Conservation (phyloP, 192 early-diverging fungal species). For the Dissophora ornata region DNA sequence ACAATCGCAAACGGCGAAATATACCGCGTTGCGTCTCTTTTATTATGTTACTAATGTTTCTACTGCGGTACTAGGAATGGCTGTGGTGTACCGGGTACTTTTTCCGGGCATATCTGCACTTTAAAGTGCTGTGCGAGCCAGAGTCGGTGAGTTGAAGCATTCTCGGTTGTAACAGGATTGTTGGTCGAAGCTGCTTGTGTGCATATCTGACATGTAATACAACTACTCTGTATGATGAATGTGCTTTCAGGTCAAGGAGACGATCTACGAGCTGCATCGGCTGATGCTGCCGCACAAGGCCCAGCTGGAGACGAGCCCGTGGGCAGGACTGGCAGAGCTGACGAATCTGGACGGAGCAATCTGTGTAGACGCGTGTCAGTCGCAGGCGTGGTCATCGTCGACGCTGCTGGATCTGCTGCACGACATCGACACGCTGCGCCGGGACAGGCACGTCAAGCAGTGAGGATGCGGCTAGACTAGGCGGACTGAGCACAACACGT, state of each 20-base stretch:
- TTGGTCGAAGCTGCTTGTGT: neutral
- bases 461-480: too few relatives aligned
- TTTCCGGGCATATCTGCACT: constrained; percentile 84
- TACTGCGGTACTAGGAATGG: constrained; percentile 98
- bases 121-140: constrained; percentile 55
- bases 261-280: constrained; percentile 73
- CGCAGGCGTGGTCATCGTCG: constrained; percentile 93
- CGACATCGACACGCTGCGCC: constrained; percentile 50
- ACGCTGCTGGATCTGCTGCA: constrained; percentile 77
- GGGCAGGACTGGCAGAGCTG: constrained; percentile 94
- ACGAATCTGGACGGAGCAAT: constrained; percentile 88
- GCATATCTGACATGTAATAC: too few relatives aligned
- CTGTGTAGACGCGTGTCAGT: constrained; percentile 88
- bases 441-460: constrained; percentile 18
- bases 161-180: neutral
- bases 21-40: too few relatives aligned
- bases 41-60: too few relatives aligned
- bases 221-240: too few relatives aligned
- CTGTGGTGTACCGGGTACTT: constrained; percentile 93
- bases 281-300: constrained; percentile 83
- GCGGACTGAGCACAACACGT: too few relatives aligned
- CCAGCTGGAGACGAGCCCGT: constrained; percentile 77
- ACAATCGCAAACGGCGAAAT: too few relatives aligned
- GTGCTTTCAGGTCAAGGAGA: constrained; percentile 63
- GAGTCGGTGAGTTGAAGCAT: constrained; percentile 42